These are phyloP conservation scores for Hymenoscyphus repandus DNA, from an alignment of 2,329 filamentous ascomycete genomes.

Conservation along the genomic window DNA sequence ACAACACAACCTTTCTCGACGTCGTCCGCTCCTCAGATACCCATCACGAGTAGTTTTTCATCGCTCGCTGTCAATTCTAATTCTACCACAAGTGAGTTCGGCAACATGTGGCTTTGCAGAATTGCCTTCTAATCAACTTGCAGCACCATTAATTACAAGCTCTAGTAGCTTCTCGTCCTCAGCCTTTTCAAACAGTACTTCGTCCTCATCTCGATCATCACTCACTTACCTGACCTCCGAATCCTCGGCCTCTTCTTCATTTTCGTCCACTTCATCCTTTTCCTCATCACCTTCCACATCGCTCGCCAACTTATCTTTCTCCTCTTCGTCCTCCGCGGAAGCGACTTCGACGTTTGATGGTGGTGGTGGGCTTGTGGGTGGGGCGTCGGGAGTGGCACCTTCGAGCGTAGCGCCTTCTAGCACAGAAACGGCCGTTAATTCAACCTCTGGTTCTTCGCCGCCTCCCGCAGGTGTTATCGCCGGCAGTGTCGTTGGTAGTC, in stretches of 20 bases:
- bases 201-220: slow-evolving; percentile 14
- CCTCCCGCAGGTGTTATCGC: slow-evolving; percentile 26
- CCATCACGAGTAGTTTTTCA: slow-evolving; percentile 23
- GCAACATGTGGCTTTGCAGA: background rate
- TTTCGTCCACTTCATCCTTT: slow-evolving; percentile 9
- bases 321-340: slow-evolving; percentile 6
- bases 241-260: slow-evolving; percentile 11
- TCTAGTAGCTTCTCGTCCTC: slow-evolving; percentile 19
- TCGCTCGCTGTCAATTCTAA: slow-evolving; percentile 26
- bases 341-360: slow-evolving; percentile 3
- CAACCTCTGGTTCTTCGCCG: slow-evolving; percentile 11
- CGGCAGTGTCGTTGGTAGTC: slow-evolving; percentile 28
- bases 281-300: slow-evolving; percentile 1
- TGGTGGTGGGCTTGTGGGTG: slow-evolving; percentile 9
- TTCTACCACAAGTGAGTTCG: slow-evolving; percentile 28
- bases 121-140: slow-evolving; percentile 9
- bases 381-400: slow-evolving; percentile 9
- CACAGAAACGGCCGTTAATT: slow-evolving; percentile 17
- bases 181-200: slow-evolving; percentile 17
- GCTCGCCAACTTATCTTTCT: slow-evolving; percentile 1
- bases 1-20: slow-evolving; percentile 8
- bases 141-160: slow-evolving; percentile 27
- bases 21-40: slow-evolving; percentile 25
- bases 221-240: slow-evolving; percentile 10
- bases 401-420: slow-evolving; percentile 13